Conservation (phyloP, 768 basidiomycete species). For the Gyrodon lividus region DNA sequence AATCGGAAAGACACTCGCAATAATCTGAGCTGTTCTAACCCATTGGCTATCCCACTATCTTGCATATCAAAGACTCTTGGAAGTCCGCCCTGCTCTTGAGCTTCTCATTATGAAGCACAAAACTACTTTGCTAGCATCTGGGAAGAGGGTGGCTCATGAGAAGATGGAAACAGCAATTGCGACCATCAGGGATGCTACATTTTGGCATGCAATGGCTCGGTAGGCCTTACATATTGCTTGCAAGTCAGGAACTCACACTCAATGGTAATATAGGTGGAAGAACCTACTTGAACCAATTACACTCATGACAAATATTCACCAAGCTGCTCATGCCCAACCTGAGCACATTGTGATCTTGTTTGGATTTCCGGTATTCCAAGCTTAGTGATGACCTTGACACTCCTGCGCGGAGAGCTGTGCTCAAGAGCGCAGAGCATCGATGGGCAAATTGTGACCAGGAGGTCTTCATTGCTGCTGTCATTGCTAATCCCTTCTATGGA, state of each 20-base stretch:
- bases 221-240: background rate
- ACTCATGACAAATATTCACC: conserved; percentile 30
- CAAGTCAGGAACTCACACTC: conserved; percentile 26
- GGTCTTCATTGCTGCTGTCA: conserved; percentile 29
- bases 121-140: conserved; percentile 18
- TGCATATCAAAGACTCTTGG: conserved; percentile 31
- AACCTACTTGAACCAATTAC: conserved; percentile 32
- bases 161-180: conserved; percentile 30
- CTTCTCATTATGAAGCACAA: conserved; percentile 12
- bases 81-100: conserved; percentile 20
- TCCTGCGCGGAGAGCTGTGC: conserved; percentile 17
- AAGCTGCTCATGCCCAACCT: conserved; percentile 27
- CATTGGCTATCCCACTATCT: conserved; percentile 37
- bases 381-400: conserved; percentile 2
- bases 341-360: conserved; percentile 34
- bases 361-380: conserved; percentile 22
- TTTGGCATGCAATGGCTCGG: conserved; percentile 13
- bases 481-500: conserved; percentile 27
- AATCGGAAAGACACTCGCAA: background rate
- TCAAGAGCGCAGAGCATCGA: conserved; percentile 29
- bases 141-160: conserved; percentile 22
- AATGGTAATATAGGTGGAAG: conserved; percentile 22
- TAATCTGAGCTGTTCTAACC: conserved; percentile 36
- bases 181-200: conserved; percentile 27
- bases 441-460: no score